Evolutionary conservation across 208 protist species (phyloP).

Genomic region (Jaenimonas drosophilae): DNA sequence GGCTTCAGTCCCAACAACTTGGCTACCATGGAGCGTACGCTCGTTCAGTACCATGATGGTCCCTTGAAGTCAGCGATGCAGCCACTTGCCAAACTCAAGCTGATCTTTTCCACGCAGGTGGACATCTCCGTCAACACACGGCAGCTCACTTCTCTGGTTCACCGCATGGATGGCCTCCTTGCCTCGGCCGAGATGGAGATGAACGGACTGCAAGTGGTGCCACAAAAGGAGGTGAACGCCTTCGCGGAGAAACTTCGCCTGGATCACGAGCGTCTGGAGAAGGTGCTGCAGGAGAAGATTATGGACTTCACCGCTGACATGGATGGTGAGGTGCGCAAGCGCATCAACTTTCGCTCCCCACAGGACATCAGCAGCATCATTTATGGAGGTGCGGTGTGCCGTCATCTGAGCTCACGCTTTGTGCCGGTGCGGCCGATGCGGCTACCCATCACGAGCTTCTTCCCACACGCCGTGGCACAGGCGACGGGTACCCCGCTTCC

Average conservation of each 20-base stretch:
- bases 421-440: conserved; percentile 36
- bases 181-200: conserved; percentile 88
- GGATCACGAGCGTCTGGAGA: conserved; percentile 67
- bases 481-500: conserved; percentile 60
- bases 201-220: conserved; percentile 65
- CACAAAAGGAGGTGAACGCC: conserved; percentile 50
- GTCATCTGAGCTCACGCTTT: conserved; percentile 68
- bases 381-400: conserved; percentile 77
- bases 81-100: conserved; percentile 69
- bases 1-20: conserved; percentile 81
- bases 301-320: conserved; percentile 76
- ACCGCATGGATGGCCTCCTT: conserved; percentile 89
- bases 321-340: conserved; percentile 75
- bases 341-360: conserved; percentile 81
- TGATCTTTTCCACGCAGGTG: conserved; percentile 88
- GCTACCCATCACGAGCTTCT: conserved; percentile 54
- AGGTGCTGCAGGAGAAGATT: conserved; percentile 77
- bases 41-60: conserved; percentile 77
- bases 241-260: conserved; percentile 56
- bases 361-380: conserved; percentile 89
- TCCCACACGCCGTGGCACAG: conserved; percentile 69
- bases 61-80: conserved; percentile 45
- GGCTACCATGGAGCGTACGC: conserved; percentile 74
- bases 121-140: conserved; percentile 66
- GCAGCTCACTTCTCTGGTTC: conserved; percentile 68